phyloP scores from a whole-genome alignment of 2,329 filamentous ascomycete species.

The Geosmithia morbida region DNA sequence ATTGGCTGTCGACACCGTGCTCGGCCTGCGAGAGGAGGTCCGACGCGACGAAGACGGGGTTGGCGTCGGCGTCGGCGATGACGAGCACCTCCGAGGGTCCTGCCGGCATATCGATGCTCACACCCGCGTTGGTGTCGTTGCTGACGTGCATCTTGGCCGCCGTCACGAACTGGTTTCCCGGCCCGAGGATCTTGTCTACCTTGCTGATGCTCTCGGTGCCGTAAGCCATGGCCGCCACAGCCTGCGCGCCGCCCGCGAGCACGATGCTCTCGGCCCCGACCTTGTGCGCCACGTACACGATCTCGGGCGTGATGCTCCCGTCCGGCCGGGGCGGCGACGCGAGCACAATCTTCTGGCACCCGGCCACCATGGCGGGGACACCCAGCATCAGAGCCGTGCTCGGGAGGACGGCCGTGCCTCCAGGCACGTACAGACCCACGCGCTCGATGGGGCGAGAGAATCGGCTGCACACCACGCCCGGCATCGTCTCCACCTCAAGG shows the following conservation, averaged over 20 bases:
- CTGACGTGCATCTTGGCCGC: constrained; percentile 97
- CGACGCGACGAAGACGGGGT: constrained; percentile 89
- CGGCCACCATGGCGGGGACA: constrained; percentile 93
- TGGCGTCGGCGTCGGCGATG: constrained; percentile 73
- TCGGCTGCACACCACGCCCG: constrained; percentile 84
- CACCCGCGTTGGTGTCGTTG: constrained; percentile 91
- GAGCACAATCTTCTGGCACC: constrained; percentile 87
- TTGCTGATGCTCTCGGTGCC: constrained; percentile 89
- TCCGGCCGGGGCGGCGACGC: constrained; percentile 83
- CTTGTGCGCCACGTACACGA: constrained; percentile 95
- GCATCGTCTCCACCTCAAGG: constrained; percentile 90
- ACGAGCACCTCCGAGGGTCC: constrained; percentile 96
- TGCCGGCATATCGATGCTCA: constrained; percentile 96
- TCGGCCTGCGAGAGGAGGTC: constrained; percentile 93
- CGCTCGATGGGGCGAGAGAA: constrained; percentile 87
- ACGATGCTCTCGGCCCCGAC: constrained; percentile 93
- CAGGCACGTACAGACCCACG: constrained; percentile 92
- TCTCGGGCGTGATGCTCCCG: constrained; percentile 86
- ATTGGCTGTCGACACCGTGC: constrained; percentile 92
- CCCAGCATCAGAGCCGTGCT: constrained; percentile 97
- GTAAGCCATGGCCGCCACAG: constrained; percentile 92
- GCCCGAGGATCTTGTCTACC: constrained; percentile 96
- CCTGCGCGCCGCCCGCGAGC: constrained; percentile 87
- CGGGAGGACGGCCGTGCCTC: constrained; percentile 91
- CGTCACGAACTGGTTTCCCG: constrained; percentile 96